Conservation (phyloP, 2,329 filamentous ascomycete species). For the Paecilomyces variotii region DNA sequence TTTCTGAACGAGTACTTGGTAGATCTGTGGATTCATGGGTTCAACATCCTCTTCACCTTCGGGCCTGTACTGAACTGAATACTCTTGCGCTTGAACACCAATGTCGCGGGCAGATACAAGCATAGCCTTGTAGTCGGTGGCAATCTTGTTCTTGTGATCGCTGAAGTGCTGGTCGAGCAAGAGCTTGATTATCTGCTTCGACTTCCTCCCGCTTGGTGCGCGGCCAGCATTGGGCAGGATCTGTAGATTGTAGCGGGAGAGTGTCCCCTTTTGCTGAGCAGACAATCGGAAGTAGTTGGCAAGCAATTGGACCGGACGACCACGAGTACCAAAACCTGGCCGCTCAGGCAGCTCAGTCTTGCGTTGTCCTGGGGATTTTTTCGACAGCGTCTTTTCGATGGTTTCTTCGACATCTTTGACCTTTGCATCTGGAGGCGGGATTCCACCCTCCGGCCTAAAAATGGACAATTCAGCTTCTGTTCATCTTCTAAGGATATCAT, state of each 20-base stretch:
- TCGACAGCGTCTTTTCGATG: slow-evolving; percentile 17
- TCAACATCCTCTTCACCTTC: slow-evolving; percentile 28
- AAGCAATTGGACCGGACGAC: slow-evolving; percentile 23
- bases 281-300: slow-evolving; percentile 34
- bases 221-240: slow-evolving; percentile 18
- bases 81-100: slow-evolving; percentile 13
- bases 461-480: background rate
- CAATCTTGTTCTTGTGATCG: slow-evolving; percentile 19
- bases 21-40: slow-evolving; percentile 21
- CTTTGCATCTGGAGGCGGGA: slow-evolving; percentile 12
- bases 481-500: background rate
- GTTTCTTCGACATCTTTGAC: slow-evolving; percentile 22
- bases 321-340: slow-evolving; percentile 30
- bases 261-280: slow-evolving; percentile 22
- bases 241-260: slow-evolving; percentile 37
- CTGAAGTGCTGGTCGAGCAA: slow-evolving; percentile 33
- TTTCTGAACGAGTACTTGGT: slow-evolving; percentile 26
- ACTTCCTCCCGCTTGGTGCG: slow-evolving; percentile 33
- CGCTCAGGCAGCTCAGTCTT: slow-evolving; percentile 22
- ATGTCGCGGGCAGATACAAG: slow-evolving; percentile 23
- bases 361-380: slow-evolving; percentile 3
- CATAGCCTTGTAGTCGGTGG: slow-evolving; percentile 32
- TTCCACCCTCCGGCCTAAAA: slow-evolving; percentile 13
- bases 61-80: slow-evolving; percentile 25
- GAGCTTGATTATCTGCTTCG: slow-evolving; percentile 40